Conservation (phyloP, 1,284 basidiomycete species). For the Trichosporon faecale region DNA sequence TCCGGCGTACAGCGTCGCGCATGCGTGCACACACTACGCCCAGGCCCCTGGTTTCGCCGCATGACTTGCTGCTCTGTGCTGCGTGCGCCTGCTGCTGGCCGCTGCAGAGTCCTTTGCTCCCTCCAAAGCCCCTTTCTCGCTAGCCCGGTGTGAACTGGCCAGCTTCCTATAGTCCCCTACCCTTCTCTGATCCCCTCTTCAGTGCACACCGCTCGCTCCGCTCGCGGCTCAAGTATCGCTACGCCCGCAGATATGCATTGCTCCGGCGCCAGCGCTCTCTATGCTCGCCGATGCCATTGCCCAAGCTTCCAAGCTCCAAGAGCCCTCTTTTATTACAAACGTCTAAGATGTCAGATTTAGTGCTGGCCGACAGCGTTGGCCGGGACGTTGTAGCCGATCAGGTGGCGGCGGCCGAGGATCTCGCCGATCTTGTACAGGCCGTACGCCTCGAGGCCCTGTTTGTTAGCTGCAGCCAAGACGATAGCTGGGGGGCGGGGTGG, state of each 20-base stretch:
- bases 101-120: no score
- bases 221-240: neutral
- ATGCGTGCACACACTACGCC: no score
- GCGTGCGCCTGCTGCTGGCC: no score
- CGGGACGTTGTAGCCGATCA: constrained; percentile 72
- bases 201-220: neutral
- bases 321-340: constrained; percentile 3
- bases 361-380: constrained; percentile 21
- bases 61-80: no score
- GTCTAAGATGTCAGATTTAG: constrained; percentile 12
- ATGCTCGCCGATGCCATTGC: neutral
- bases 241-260: constrained; percentile 25
- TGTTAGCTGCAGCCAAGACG: no score
- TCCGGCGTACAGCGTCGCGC: no score
- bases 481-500: no score
- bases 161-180: no score
- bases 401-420: constrained; percentile 76
- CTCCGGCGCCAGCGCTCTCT: constrained; percentile 10
- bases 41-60: no score
- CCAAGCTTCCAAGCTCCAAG: neutral
- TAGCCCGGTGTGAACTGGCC: no score
- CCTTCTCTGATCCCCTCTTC: neutral
- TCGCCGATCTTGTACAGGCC: constrained; percentile 75
- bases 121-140: no score
- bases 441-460: constrained; percentile 57